Percentiles rank a stretch among this genome's conserved stretches.
phyloP scores from a whole-genome alignment of 371 early-diverging fungal species.

The Apophysomyces variabilis region DNA sequence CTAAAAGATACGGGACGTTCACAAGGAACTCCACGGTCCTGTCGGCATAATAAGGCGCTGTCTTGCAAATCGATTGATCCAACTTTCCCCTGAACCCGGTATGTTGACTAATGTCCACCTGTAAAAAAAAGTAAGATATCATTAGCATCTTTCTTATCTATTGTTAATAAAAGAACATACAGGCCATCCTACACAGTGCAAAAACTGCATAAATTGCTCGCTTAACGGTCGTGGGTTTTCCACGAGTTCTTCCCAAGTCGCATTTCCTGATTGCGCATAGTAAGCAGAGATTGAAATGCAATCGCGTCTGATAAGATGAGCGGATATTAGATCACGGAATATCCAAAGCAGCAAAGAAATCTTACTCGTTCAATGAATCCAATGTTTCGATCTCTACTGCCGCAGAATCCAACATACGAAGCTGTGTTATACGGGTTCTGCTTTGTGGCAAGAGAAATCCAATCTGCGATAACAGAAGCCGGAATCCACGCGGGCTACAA shows the following conservation, averaged over 20 bases:
- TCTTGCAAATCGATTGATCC: slow-evolving; percentile 54
- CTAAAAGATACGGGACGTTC: slow-evolving; percentile 67
- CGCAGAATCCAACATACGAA: slow-evolving; percentile 63
- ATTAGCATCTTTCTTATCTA: not conserved
- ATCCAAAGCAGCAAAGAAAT: not conserved
- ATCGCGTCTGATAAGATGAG: slow-evolving; percentile 61
- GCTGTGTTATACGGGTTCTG: slow-evolving; percentile 61
- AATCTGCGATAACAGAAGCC: slow-evolving; percentile 68
- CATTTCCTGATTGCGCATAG: slow-evolving; percentile 61
- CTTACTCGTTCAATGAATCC: slow-evolving; percentile 73
- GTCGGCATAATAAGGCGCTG: slow-evolving; percentile 76
- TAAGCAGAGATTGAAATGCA: slow-evolving; percentile 70
- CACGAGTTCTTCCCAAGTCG: slow-evolving; percentile 59
- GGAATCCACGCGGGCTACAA: slow-evolving; percentile 54
- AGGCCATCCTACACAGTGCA: slow-evolving; percentile 75
- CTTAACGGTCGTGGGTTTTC: slow-evolving; percentile 53
- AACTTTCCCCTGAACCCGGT: slow-evolving; percentile 70
- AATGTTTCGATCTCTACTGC: slow-evolving; percentile 69
- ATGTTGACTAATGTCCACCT: slow-evolving; percentile 62
- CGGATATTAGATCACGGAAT: not conserved
- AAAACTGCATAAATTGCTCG: slow-evolving; percentile 69
- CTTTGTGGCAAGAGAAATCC: slow-evolving; percentile 67
- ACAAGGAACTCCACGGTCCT: slow-evolving; percentile 74
- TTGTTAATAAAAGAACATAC: slow-evolving; percentile 36
- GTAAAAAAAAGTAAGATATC: not conserved